A percentile compares a stretch with the other conserved stretches of the same genome.
These are phyloP conservation scores for Bolboschoenus planiculmis DNA, from an alignment of 176 grass and related monocot species.

Conservation along the genomic window DNA sequence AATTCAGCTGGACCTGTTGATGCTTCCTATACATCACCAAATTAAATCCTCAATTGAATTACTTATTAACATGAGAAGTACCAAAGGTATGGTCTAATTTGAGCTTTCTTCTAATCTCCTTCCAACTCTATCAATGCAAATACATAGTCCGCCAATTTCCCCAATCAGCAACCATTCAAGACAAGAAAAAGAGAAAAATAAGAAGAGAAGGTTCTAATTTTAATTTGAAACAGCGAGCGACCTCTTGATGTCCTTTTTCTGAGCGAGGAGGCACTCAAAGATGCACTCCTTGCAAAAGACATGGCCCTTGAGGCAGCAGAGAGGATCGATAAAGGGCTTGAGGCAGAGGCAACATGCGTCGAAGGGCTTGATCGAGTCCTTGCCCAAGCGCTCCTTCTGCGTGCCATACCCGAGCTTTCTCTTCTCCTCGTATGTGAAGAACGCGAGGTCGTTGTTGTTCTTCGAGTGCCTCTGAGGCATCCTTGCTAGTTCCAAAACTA, in stretches of 20 bases:
- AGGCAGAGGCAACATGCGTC: slow-evolving; percentile 98
- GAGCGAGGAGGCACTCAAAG: slow-evolving; percentile 85
- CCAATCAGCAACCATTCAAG: neutral
- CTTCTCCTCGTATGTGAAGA: slow-evolving; percentile 99
- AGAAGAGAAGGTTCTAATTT: neutral
- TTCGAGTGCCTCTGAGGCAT: slow-evolving; percentile 99
- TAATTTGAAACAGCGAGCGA: neutral
- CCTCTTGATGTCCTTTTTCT: slow-evolving; percentile 99
- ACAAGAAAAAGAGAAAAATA: neutral
- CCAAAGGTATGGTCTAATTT: neutral
- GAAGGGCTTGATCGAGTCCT: slow-evolving; percentile 99
- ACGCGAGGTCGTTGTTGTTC: slow-evolving; percentile 99
- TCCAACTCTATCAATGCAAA: neutral
- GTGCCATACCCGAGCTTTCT: slow-evolving; percentile 98
- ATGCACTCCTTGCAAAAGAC: slow-evolving; percentile 99
- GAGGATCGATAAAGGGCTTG: slow-evolving; percentile 79
- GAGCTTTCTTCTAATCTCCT: neutral
- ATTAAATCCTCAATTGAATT: neutral
- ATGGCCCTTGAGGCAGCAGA: slow-evolving; percentile 89
- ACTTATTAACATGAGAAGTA: neutral
- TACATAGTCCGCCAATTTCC: neutral
- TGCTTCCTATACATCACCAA: neutral
- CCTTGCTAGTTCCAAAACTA: neutral
- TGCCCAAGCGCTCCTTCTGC: slow-evolving; percentile 94
- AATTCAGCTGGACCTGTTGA: neutral